Percentiles rank a stretch among this genome's conserved stretches.
Evolutionary conservation across 2,329 filamentous ascomycete species (phyloP).

Genomic region (Ophiostoma pallidulum): DNA sequence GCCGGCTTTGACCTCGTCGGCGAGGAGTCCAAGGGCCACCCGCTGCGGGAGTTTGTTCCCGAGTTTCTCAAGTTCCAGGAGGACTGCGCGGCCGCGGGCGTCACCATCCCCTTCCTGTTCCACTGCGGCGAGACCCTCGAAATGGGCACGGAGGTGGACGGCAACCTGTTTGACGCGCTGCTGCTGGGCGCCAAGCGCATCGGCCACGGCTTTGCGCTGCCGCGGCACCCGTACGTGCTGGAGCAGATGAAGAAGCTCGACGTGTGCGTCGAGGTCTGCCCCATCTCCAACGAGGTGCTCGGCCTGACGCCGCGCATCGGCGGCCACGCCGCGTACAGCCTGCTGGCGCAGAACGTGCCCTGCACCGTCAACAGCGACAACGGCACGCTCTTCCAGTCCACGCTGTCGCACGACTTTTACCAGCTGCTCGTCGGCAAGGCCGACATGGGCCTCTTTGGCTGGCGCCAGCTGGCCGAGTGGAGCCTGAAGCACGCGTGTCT

Average conservation of each 20-base stretch:
- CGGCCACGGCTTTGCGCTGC: constrained; percentile 62
- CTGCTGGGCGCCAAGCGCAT: constrained; percentile 58
- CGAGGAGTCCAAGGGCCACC: constrained; percentile 52
- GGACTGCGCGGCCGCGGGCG: constrained; percentile 34
- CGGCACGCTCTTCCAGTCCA: constrained; percentile 62
- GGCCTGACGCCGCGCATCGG: constrained; percentile 56
- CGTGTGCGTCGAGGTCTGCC: constrained; percentile 66
- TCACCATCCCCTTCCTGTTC: constrained; percentile 63
- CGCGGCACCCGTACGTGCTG: constrained; percentile 58
- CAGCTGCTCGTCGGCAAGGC: constrained; percentile 61
- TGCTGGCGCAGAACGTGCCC: constrained; percentile 63
- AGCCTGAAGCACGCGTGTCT: constrained; percentile 53
- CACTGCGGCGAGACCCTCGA: constrained; percentile 70
- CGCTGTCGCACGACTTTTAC: constrained; percentile 67
- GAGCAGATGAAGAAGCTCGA: constrained; percentile 51
- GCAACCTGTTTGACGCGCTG: constrained; percentile 60
- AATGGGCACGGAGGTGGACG: constrained; percentile 52
- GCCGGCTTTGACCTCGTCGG: constrained; percentile 64
- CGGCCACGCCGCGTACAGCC: constrained; percentile 56
- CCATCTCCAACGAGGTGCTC: constrained; percentile 67
- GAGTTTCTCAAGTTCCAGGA: constrained; percentile 48
- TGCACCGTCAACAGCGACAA: constrained; percentile 71
- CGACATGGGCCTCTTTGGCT: constrained; percentile 58
- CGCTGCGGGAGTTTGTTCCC: constrained; percentile 45
- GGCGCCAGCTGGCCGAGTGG: constrained; percentile 59